phyloP scores from a whole-genome alignment of 306 rosid species.

The Vachellia pachyceras region DNA sequence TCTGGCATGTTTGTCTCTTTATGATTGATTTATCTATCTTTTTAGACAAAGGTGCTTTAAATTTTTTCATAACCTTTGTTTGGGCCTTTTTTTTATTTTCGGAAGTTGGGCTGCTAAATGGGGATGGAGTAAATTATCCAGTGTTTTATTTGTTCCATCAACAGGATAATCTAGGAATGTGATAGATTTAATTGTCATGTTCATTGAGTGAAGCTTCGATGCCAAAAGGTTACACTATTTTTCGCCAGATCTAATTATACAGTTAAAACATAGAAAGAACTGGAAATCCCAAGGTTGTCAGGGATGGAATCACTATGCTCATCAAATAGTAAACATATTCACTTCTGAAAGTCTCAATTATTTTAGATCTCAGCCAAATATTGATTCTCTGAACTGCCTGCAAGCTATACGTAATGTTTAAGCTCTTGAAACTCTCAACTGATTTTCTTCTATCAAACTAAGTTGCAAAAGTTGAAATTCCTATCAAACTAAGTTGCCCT shows the following conservation, averaged over 20 bases:
- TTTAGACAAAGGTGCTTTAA: neutral
- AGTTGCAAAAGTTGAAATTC: neutral
- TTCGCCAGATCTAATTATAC: neutral
- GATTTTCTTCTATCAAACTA: neutral
- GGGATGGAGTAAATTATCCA: slow-evolving; percentile 7
- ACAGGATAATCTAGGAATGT: neutral
- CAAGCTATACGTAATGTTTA: neutral
- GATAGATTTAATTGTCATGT: neutral
- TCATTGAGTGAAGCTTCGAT: neutral
- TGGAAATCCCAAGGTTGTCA: neutral
- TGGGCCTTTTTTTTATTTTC: neutral
- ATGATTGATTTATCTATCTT: neutral
- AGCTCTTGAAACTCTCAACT: neutral
- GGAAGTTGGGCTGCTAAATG: slow-evolving; percentile 25
- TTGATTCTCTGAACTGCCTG: neutral
- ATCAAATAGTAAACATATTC: neutral
- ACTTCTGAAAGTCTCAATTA: neutral
- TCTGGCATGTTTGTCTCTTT: neutral
- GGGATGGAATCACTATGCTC: neutral
- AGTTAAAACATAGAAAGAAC: neutral
- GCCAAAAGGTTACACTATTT: neutral
- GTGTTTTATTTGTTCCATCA: neutral
- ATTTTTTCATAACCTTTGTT: neutral
- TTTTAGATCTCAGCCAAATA: neutral
- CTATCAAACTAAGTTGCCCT: neutral